phyloP scores from a whole-genome alignment of 2,329 filamentous ascomycete species.

The Colletotrichum eleusines region DNA sequence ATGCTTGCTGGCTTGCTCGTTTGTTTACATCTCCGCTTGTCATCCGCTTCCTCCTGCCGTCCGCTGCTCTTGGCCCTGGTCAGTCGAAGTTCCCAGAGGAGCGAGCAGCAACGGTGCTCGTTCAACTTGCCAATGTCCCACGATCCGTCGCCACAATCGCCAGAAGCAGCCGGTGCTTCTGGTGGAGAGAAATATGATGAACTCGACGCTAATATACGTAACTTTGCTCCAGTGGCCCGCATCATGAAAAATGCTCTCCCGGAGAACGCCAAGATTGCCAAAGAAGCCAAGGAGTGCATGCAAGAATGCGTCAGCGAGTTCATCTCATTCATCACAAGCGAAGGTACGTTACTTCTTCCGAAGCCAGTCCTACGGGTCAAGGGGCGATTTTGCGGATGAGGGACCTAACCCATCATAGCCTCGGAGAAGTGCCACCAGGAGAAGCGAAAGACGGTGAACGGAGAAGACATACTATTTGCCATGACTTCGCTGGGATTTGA shows the following conservation, averaged over 20 bases:
- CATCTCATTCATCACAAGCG: conserved; percentile 97
- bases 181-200: conserved; percentile 64
- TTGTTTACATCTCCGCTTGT: conserved; percentile 5
- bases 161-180: conserved; percentile 61
- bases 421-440: conserved; percentile 99
- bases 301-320: conserved; percentile 99
- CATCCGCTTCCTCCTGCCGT: conserved; percentile 26
- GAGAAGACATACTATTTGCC: conserved; percentile 97
- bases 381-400: conserved; percentile 39
- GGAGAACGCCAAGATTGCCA: conserved; percentile 98
- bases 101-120: neutral
- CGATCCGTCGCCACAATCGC: conserved; percentile 66
- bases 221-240: conserved; percentile 94
- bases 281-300: conserved; percentile 99
- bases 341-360: conserved; percentile 74
- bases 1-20: conserved; percentile 3
- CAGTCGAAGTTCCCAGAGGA: neutral
- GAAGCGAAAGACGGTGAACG: conserved; percentile 99
- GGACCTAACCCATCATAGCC: conserved; percentile 66
- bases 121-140: conserved; percentile 66
- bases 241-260: conserved; percentile 99
- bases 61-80: conserved; percentile 28
- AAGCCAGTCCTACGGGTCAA: neutral
- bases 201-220: conserved; percentile 92
- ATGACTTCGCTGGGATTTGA: conserved; percentile 99